These are phyloP conservation scores for Trichoderma afroharzianum DNA, from an alignment of 2,329 filamentous ascomycete genomes.

Conservation along the genomic window DNA sequence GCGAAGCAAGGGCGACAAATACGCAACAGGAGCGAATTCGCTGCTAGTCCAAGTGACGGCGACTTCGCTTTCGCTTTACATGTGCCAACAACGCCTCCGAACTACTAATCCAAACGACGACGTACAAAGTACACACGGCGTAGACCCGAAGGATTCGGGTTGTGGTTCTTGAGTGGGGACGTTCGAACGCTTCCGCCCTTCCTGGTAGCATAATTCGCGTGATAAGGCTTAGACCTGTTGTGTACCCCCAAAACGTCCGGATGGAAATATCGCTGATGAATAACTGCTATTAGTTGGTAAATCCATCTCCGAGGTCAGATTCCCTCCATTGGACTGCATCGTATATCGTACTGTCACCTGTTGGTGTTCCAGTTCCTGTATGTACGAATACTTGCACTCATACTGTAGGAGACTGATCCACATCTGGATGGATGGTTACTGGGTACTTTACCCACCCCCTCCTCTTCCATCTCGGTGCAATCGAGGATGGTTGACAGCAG, in stretches of 20 bases:
- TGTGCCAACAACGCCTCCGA: neutral
- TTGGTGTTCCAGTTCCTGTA: neutral
- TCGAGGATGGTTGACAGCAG: constrained; percentile 11
- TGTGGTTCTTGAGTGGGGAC: constrained; percentile 5
- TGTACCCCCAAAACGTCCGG: neutral
- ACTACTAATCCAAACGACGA: neutral
- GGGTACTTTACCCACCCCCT: neutral
- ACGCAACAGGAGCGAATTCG: neutral
- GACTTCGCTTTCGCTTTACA: neutral
- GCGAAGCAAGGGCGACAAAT: neutral
- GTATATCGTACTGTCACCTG: neutral
- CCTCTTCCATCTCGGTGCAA: neutral
- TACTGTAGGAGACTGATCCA: neutral
- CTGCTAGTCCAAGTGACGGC: neutral
- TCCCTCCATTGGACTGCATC: neutral
- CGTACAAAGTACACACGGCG: neutral
- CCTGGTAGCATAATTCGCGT: neutral
- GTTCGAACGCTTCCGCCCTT: neutral
- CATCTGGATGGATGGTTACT: neutral
- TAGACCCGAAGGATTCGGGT: constrained; percentile 10
- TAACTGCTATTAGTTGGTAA: neutral
- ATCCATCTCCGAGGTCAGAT: neutral
- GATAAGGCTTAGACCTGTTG: neutral
- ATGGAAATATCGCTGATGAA: neutral
- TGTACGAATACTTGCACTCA: neutral